phyloP scores from a whole-genome alignment of 2,329 filamentous ascomycete species.

The Alternaria viburni region DNA sequence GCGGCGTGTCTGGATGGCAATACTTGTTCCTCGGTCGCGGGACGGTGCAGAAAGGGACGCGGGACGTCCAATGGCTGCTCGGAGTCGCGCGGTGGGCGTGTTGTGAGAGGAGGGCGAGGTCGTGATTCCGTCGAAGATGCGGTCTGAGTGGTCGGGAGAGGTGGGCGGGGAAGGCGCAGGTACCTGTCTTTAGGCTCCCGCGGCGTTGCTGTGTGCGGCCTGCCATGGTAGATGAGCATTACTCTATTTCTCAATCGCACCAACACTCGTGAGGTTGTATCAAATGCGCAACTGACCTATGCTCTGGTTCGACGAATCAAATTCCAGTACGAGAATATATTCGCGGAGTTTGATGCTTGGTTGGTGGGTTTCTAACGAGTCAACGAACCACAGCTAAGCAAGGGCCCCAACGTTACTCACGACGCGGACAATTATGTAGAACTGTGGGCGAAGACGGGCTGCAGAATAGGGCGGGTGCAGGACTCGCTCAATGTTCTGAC shows the following conservation, averaged over 20 bases:
- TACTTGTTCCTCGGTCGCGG: conserved; percentile 14
- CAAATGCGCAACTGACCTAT: conserved; percentile 20
- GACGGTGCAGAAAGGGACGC: conserved; percentile 25
- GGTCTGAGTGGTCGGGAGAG: conserved; percentile 40
- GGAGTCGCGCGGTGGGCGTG: conserved; percentile 27
- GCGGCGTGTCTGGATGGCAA: conserved; percentile 14
- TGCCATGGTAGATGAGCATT: conserved; percentile 20
- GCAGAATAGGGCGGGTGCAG: conserved; percentile 1
- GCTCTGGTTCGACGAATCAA: conserved; percentile 21
- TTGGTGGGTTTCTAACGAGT: conserved; percentile 25
- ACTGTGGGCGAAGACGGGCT: neutral
- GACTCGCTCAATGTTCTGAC: neutral
- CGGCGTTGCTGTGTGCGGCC: conserved; percentile 12
- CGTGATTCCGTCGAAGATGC: conserved; percentile 43
- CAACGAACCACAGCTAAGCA: conserved; percentile 25
- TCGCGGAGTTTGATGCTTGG: conserved; percentile 18
- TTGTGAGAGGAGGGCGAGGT: conserved; percentile 37
- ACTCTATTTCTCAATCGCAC: conserved; percentile 8
- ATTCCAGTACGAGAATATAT: conserved; percentile 15
- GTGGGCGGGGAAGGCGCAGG: conserved; percentile 28
- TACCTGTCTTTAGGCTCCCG: conserved; percentile 6
- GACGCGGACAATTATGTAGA: conserved; percentile 4
- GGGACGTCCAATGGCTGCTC: conserved; percentile 36
- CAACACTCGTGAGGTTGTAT: conserved; percentile 5
- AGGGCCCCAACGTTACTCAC: conserved; percentile 23